Base-by-base conservation (phyloP, 305 asterid species). In the Vinca major region DNA sequence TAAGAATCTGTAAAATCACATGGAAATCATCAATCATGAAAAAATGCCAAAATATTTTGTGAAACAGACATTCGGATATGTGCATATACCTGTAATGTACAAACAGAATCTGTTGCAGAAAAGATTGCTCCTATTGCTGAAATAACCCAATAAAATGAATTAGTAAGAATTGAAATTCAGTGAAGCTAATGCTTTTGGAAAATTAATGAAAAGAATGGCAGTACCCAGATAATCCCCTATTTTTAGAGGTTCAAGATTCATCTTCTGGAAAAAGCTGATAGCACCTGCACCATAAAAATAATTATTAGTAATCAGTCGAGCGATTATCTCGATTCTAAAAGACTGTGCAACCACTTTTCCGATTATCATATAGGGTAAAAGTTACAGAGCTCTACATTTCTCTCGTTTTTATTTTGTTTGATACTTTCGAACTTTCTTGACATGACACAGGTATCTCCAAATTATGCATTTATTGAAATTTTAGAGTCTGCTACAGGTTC, bases 41-140 rank as follows among this genome's bases (percentile, higher is more conserved):
- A 26, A 71, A 40, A 20, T 21, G 37, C 67, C 39, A 69, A 57
- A 75, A 47, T 21, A 47, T 56, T 58, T 60, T 20, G 63, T 51
- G 33, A 26, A 45, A 63, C 45, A 43, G 69, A 71, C 33, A 66
- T 41, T 50, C 41, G 55, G 50, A 44, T 67, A 74, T 20, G 69
- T 43, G 56, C 33, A 64, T 68, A 67, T 74, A 91, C 99, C 91
- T 93, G 99, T 83, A 93, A 82, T 37, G 99, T 93, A 92, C 99
- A 93, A 60, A 93, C 99, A 56, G 99, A 93, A 83, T 26, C 33
- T 1, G 33, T 26, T 26, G 33, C 33, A 26, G 33, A 26, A 26
- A 26, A 26, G 33, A 26, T 93, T 67, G 99, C 92, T 82, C 99
- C 99, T 64, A 93, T 82, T 48, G 99, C 99, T 93, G 88, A 63